A percentile compares a stretch with the other conserved stretches of the same genome.
phyloP scores from a whole-genome alignment of 352 stramenopile species.

The Phytophthora aleatoria region DNA sequence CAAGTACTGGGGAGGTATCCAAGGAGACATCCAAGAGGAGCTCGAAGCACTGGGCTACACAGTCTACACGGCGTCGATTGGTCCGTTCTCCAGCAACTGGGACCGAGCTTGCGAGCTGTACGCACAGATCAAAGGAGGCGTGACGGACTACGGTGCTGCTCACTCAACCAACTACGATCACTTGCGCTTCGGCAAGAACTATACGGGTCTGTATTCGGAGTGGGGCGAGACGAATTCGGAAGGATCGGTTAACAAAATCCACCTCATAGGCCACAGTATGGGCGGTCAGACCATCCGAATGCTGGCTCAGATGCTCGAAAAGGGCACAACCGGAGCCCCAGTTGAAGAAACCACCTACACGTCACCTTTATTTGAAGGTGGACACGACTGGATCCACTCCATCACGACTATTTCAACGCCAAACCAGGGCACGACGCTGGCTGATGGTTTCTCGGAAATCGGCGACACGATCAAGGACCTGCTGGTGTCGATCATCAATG shows the following conservation, averaged over 20 bases:
- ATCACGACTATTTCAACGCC: conserved; percentile 64
- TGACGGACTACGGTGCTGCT: conserved; percentile 50
- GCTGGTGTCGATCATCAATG: conserved; percentile 36
- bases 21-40: conserved; percentile 49
- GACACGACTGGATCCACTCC: conserved; percentile 65
- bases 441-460: conserved; percentile 45
- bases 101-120: conserved; percentile 70
- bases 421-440: conserved; percentile 61
- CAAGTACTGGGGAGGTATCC: conserved; percentile 59
- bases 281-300: conserved; percentile 75
- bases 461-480: conserved; percentile 46
- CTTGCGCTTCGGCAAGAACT: conserved; percentile 45
- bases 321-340: conserved; percentile 50
- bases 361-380: conserved; percentile 49
- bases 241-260: conserved; percentile 62
- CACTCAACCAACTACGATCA: conserved; percentile 45
- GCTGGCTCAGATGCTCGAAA: conserved; percentile 61
- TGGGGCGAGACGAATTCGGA: conserved; percentile 53
- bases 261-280: conserved; percentile 79
- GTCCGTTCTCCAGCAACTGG: conserved; percentile 65
- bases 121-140: conserved; percentile 59
- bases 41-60: conserved; percentile 48
- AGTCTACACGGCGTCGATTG: conserved; percentile 55
- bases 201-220: conserved; percentile 55
- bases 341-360: conserved; percentile 35